phyloP scores from a whole-genome alignment of 495 filamentous ascomycete species.

The Aspergillus affinis region DNA sequence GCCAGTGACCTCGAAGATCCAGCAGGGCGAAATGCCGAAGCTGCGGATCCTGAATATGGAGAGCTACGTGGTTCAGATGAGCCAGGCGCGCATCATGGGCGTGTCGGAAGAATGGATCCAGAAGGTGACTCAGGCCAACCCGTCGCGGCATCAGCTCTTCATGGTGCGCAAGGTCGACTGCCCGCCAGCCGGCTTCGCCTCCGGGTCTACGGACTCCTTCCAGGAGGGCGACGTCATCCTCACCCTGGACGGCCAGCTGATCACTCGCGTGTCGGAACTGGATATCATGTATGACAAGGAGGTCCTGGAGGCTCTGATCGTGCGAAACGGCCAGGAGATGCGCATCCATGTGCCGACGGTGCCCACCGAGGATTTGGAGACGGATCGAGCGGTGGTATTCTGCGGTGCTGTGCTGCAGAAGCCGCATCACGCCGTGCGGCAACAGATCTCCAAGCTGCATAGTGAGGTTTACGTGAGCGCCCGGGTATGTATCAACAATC shows the following conservation, averaged over 20 bases:
- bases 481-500: slow-evolving; percentile 49
- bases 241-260: slow-evolving; percentile 84
- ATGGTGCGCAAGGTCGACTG: slow-evolving; percentile 95
- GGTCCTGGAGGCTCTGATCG: slow-evolving; percentile 75
- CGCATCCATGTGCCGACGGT: slow-evolving; percentile 79
- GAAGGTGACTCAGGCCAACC: slow-evolving; percentile 80
- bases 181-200: slow-evolving; percentile 48
- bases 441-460: slow-evolving; percentile 96
- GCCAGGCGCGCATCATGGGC: slow-evolving; percentile 96
- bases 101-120: slow-evolving; percentile 94
- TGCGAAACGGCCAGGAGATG: slow-evolving; percentile 83
- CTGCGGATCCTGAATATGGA: slow-evolving; percentile 91
- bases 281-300: slow-evolving; percentile 96
- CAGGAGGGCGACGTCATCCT: slow-evolving; percentile 92
- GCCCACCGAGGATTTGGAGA: slow-evolving; percentile 86
- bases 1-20: slow-evolving; percentile 80
- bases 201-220: slow-evolving; percentile 45
- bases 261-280: slow-evolving; percentile 88
- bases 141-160: slow-evolving; percentile 91
- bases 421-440: slow-evolving; percentile 92
- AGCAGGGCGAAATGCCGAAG: slow-evolving; percentile 71
- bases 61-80: slow-evolving; percentile 94
- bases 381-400: slow-evolving; percentile 86
- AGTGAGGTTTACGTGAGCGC: slow-evolving; percentile 96
- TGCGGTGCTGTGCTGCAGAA: slow-evolving; percentile 92